Base-by-base conservation (phyloP, 1,284 basidiomycete genomes). In the Taiwanofungus camphoratus region DNA sequence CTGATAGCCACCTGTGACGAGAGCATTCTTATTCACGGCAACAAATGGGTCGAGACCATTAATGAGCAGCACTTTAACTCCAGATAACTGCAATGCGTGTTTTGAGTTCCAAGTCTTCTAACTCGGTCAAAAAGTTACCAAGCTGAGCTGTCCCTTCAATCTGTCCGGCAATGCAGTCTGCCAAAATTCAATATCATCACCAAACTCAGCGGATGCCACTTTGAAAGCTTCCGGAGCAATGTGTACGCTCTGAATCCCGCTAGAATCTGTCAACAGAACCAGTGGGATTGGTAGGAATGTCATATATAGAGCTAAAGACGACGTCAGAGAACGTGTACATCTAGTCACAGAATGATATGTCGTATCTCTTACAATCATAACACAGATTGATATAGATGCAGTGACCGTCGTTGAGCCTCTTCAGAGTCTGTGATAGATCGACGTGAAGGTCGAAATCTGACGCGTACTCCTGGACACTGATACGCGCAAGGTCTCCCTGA, bases 191-290 rank as follows among this genome's bases (percentile, higher is more conserved):
- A 79, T 65, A 45, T 75, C 70, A 40, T 74, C 72, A 16, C 64
- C 61, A 44, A 82, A 80, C 56, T 78, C 75, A 8, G 64, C 66
- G 5, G 69, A 69, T 0, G 75, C 68, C 6, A 82, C 70, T 1
- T 60, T 55, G 52, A 74, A 79, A 5, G 78, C 78, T 52, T 78
- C 77, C 9, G 77, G 76, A 3, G 76, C 74, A 44, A 81, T 75
- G 52, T 77, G 65, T 4, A 79, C 67, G 38, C 62, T 53, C 57
- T 80, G 75, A 20, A 57, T 53, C 4, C 73, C 73, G 41, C 70
- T 53, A 6, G 54, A 44, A 30, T 71, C 66, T 12, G 73, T 74
- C 33, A 79, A 55, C 8, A 77, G 63, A 3, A 74, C 73, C 6
- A 81, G 60, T 7, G 77, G 74, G 23, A 68, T 68, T 3, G 77